Conservation (phyloP, 2,329 filamentous ascomycete genomes). For the Cladobotryum protrusum region DNA sequence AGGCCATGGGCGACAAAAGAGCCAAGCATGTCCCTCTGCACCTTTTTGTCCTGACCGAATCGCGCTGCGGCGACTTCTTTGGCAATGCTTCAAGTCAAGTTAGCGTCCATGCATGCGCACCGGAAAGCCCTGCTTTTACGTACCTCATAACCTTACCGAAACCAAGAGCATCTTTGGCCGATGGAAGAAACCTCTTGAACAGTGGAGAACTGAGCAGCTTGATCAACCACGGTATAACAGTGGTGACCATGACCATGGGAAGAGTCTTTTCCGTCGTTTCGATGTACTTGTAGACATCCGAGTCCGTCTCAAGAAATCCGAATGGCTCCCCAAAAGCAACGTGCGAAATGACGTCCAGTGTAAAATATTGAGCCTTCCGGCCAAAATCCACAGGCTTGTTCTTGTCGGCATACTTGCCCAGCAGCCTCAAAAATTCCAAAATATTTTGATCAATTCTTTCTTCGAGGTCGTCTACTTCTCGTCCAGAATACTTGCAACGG, state of each 20-base stretch:
- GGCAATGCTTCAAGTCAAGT: constrained; percentile 29
- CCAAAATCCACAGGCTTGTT: constrained; percentile 14
- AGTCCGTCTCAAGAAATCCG: constrained; percentile 42
- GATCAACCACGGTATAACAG: constrained; percentile 14
- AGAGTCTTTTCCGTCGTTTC: constrained; percentile 30
- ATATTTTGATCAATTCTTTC: constrained; percentile 23
- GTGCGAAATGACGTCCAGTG: constrained; percentile 49
- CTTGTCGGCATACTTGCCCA: constrained; percentile 12
- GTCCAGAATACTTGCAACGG: constrained; percentile 44
- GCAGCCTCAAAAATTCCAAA: constrained; percentile 9
- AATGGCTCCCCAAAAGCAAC: constrained; percentile 47
- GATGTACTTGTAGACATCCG: constrained; percentile 44
- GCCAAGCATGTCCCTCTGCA: constrained; percentile 46
- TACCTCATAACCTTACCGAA: constrained; percentile 41
- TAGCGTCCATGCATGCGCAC: not conserved
- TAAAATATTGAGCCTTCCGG: constrained; percentile 48
- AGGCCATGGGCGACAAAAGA: constrained; percentile 36
- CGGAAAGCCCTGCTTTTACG: constrained; percentile 14
- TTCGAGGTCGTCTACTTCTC: constrained; percentile 41
- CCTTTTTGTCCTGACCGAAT: constrained; percentile 36
- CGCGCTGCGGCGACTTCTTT: constrained; percentile 40
- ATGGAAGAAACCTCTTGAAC: constrained; percentile 36
- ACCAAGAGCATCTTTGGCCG: constrained; percentile 31
- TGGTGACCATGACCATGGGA: constrained; percentile 17
- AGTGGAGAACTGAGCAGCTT: constrained; percentile 34